Base-by-base conservation (phyloP, 805 yeast genomes). In the Cyberlindnera maritima region DNA sequence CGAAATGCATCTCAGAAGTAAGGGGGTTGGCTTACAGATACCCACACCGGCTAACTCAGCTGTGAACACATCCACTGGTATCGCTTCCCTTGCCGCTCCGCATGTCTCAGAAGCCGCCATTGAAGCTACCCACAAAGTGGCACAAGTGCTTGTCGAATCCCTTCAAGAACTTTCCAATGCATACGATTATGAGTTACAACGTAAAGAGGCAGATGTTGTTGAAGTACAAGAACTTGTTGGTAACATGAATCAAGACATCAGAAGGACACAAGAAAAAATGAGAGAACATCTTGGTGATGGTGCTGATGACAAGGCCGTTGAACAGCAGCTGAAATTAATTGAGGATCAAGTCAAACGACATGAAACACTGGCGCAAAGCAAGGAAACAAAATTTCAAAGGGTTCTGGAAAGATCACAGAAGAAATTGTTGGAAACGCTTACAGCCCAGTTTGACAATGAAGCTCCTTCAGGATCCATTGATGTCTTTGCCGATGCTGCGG, bases 71-170 rank as follows among this genome's bases (percentile, higher is more conserved):
- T 33, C 39, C 2, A 15, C 49, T 19, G 39, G 51, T 47, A 36
- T 47, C 40, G 26, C 42, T 18, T 9, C 54, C 31, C 44, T 44
- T 38, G 62, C 60, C 7, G 60, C 58, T 10, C 76, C 78, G 0
- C 80, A 74, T 57, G 62, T 67, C 14, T 73, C 81, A 3, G 81
- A 77, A 57, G 73, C 80, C 26, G 82, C 81, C 1, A 74, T 77
- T 55, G 73, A 71, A 39, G 79, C 78, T 6, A 69, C 74, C 28
- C 82, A 77, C 52, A 67, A 68, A 50, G 67, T 80, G 62, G 72
- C 81, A 1, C 68, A 70, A 44, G 74, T 79, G n/a, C 66, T 83
- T 43, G 53, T 76, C 19, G 76, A 72, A 17, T 68, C 76, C n/a
- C 68, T 80, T 46, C 66, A 68, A 14, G 72, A 69, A 17, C 66